Base-by-base conservation (phyloP, 768 basidiomycete species). In the Collybiopsis confluens region DNA sequence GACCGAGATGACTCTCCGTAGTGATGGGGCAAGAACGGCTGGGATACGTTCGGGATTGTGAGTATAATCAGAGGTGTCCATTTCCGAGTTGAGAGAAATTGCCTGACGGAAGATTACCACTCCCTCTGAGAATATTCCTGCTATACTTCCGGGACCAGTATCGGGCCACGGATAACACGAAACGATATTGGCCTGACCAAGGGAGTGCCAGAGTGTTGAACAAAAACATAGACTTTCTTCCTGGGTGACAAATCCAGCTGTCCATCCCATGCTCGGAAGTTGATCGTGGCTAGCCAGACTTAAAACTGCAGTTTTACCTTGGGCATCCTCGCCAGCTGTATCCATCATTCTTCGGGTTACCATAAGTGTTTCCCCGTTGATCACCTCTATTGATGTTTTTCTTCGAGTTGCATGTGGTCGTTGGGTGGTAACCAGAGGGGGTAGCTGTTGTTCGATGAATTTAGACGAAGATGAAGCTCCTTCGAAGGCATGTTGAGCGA, bases 101-200 rank as follows among this genome's bases (percentile, higher is more conserved):
- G 66, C 64, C 42, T 64, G 60, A 27, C 62, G 64, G 59, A 67
- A 67, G 2, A 67, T 51, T 26, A 67, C 65, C 16, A 67, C 37
- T 7, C 47, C 47, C 27, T 36, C 35, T 13, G 47, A 49, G 33
- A 49, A 49, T 38, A 49, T 56, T 10, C 63, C 66, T 8, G 59
- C 61, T 21, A 57, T 52, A n/a, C 53, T 56, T 5, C 57, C 58
- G 11, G 56, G 59, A 13, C 65, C 65, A 61, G 61, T 38, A 38
- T 49, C 18, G 11, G 47, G 47, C 47, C 47, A 67, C 5, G 65
- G 65, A 54, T 67, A 65, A 42, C 61, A 63, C 24, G 2, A 16
- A 26, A 45, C 4, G 27, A 26, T 45, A 30, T 30, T 18, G 8
- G 55, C 33, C n/a, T 45, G 54, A 16, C 48, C 57, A 15, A 67